phyloP scores from a whole-genome alignment of 306 rosid species.

The Cercis canadensis region DNA sequence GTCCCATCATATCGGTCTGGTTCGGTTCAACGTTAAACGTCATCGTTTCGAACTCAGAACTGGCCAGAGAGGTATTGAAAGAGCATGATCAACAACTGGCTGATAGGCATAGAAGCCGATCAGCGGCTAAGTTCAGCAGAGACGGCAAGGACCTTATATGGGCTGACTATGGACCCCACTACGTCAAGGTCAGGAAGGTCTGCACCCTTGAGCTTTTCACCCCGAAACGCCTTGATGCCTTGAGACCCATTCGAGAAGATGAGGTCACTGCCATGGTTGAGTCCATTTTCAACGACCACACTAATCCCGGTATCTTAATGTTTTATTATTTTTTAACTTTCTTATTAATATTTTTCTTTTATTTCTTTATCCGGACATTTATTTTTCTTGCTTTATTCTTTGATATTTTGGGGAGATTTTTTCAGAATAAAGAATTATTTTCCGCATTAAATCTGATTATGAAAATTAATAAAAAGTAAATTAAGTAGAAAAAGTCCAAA shows the following conservation, averaged over 20 bases:
- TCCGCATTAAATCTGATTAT: too few species aligned
- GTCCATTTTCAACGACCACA: constrained; percentile 60
- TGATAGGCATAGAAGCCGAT: constrained; percentile 69
- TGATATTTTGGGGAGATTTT: too few species aligned
- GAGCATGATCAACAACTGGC: constrained; percentile 80
- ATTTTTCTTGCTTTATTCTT: too few species aligned
- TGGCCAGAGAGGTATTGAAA: constrained; percentile 77
- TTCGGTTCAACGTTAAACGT: constrained; percentile 78
- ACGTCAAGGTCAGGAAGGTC: constrained; percentile 93
- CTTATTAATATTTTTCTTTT: not conserved
- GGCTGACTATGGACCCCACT: constrained; percentile 97
- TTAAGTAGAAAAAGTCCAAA: too few species aligned
- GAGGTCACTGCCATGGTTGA: constrained; percentile 93
- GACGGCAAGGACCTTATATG: constrained; percentile 86
- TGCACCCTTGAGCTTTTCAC: constrained; percentile 95
- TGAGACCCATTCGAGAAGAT: constrained; percentile 85
- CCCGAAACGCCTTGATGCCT: constrained; percentile 63
- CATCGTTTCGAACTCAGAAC: constrained; percentile 63
- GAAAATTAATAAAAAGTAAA: too few species aligned
- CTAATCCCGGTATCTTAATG: constrained; percentile 49
- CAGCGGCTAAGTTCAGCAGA: constrained; percentile 76
- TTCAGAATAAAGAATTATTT: too few species aligned
- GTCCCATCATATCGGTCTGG: constrained; percentile 93
- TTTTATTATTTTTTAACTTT: too few species aligned
- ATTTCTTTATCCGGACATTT: too few species aligned